Evolutionary conservation across 1,284 basidiomycete species (phyloP), one percentile per base, ranked within the genome.

Genomic region (Takashimella tepidaria): DNA sequence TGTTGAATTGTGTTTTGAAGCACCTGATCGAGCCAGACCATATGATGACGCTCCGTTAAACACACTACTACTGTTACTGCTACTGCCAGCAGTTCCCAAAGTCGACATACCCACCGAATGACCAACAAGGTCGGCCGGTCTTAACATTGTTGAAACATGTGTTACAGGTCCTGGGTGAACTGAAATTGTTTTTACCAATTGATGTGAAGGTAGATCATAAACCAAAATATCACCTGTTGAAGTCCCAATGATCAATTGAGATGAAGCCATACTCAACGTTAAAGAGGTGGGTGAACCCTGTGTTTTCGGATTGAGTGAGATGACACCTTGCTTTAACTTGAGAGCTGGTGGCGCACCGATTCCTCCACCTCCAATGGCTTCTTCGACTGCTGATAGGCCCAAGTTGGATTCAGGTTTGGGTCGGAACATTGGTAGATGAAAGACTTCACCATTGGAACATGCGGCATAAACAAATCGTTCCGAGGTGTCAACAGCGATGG

Each of bases 391-490:
- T 16, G 49, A 48, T n/a, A 16, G 41, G 58, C 42, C 80, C 76
- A 12, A 70, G 24, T 19, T 70, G 77, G 50, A 80, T 79, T 25
- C 79, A 76, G 56, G 84, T 80, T 27, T 82, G 80, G 76, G 16
- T 37, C 31, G 31, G 16, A 87, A 93, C 10, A 95, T 77, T 54
- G 92, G 88, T 55, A 89, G 81, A 66, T 90, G 87, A 67, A 88
- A 83, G 63, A 91, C 80, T 16, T 82, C 82, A 3, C 88, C 88
- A 50, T 84, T 80, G 6, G 79, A 68, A 1, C 88, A 84, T 4
- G 85, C 86, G 22, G 88, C 90, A 67, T 96, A 92, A 72, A 97
- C 87, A 57, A 87, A 80, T 13, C 92, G 84, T 75, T 98, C 92
- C 1, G 87, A 83, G 13, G 83, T 72, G 67, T 98, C 93, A 79